phyloP scores from a whole-genome alignment of 805 yeast species.

The Allodekkera sacchari region DNA sequence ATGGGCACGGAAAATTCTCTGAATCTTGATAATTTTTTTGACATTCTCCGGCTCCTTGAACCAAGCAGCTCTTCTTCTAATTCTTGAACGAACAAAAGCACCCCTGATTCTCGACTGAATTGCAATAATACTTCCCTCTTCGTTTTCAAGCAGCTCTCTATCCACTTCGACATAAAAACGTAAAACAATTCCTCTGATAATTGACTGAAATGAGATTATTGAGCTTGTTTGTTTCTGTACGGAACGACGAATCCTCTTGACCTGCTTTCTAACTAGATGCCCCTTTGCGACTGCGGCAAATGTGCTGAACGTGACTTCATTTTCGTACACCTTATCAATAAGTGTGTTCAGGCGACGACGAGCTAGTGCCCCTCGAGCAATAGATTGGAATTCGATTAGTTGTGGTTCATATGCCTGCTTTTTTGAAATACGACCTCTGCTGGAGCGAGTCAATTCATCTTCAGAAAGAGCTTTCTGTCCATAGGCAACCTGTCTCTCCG shows the following conservation, averaged over 20 bases:
- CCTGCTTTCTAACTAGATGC: conserved; percentile 24
- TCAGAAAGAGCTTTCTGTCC: too few relatives aligned
- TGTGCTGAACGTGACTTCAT: conserved; percentile 28
- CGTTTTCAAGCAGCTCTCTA: conserved; percentile 43
- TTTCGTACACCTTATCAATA: conserved; percentile 33
- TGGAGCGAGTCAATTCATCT: too few relatives aligned
- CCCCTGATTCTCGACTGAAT: conserved; percentile 57
- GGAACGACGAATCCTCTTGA: conserved; percentile 11
- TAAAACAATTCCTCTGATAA: conserved; percentile 52
- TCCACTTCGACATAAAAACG: conserved; percentile 49
- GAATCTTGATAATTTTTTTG: conserved; percentile 60
- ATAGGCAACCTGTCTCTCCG: too few relatives aligned
- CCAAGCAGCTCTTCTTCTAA: conserved; percentile 30
- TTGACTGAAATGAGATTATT: conserved; percentile 44
- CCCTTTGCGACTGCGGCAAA: conserved; percentile 41
- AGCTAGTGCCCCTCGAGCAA: conserved; percentile 37
- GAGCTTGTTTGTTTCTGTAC: conserved; percentile 17
- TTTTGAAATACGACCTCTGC: too few relatives aligned
- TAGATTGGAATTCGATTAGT: conserved; percentile 44
- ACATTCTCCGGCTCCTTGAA: conserved; percentile 43
- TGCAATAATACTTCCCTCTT: conserved; percentile 28
- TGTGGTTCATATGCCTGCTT: too few relatives aligned
- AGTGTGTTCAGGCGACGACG: conserved; percentile 3
- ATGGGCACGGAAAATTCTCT: conserved; percentile 61
- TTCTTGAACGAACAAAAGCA: conserved; percentile 27